Base-by-base conservation (phyloP, 179 eudicot genomes). In the Silene vulgaris region DNA sequence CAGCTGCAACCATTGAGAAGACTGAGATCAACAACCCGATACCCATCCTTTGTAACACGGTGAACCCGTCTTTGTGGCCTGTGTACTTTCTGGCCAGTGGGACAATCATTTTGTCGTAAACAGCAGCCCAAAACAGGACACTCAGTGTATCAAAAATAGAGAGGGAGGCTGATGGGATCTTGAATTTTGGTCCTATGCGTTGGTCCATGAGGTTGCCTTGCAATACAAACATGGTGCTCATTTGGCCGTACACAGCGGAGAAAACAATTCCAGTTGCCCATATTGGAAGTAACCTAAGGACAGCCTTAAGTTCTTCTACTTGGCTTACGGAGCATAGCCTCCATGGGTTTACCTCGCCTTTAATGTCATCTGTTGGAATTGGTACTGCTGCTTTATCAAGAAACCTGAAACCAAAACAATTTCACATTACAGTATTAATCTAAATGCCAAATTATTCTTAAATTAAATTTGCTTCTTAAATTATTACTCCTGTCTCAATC, bases 371-470 rank as follows among this genome's bases (percentile, higher is more conserved):
- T 0, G 71, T 30, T 62, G 83, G 83, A 5, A 75, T 74, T 65
- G 67, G 81, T 69, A 90, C 88, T 3, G 93, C 92, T n/a, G 95
- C 95, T 74, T 84, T 90, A 78, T 90, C 92, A n/a, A 90, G 66
- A 67, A 57, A 83, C 43, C 82, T 80, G 79, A 69, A 28, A 32
- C 59, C 20, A 35, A 3, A 52, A 80, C 61, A 9, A 4, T 57
- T 71, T n/a, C 35, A 67, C 43, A 43, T n/a, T 29, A 9, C 14
- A 17, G 4, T 4, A 35, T 14, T 21, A 71, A 56, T 8, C 67
- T 13, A 45, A 45, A 45, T 45, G 9, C 11, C 2, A 45, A 45
- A 45, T 45, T 0, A 23, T 23, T 23, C 26, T 23, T 23, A 23
- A 23, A 23, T 23, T 23, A 23, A 23, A 23, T 23, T 23, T 23